Evolutionary conservation across 768 basidiomycete species (phyloP).

Genomic region (Suillus subaureus): DNA sequence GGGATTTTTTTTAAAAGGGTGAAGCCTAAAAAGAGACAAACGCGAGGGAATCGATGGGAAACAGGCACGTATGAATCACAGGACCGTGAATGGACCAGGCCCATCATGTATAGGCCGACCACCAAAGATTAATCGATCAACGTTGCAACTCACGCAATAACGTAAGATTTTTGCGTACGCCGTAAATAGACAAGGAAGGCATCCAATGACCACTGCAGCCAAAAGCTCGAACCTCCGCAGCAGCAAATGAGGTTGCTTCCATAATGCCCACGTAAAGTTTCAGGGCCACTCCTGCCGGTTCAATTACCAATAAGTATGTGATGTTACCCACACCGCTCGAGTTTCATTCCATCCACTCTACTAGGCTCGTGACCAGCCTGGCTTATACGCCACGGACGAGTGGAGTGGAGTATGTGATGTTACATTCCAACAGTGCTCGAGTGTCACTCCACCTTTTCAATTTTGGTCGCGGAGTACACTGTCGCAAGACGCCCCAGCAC

Average conservation of each 20-base stretch:
- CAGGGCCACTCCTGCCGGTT: not conserved
- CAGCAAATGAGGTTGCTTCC: not conserved
- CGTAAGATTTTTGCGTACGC: not conserved
- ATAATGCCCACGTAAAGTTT: not conserved
- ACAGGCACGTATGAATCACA: not conserved
- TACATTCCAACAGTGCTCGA: not conserved
- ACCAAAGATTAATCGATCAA: not conserved
- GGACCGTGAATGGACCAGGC: no score
- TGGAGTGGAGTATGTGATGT: no score
- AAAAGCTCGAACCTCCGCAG: not conserved
- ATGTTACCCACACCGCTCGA: no score
- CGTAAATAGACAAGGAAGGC: not conserved
- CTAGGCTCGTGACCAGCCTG: no score
- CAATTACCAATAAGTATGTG: no score
- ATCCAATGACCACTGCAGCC: not conserved
- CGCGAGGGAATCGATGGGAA: not conserved
- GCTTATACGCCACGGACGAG: no score
- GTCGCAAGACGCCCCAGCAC: not conserved
- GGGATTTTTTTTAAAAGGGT: not conserved
- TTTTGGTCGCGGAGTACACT: not conserved
- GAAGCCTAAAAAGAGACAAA: not conserved
- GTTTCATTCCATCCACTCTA: no score
- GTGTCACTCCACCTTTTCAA: not conserved
- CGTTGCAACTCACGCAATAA: no score
- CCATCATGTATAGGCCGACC: not conserved